phyloP scores from a whole-genome alignment of 23 red algal species.

The Cyanidioschyzon merolae region DNA sequence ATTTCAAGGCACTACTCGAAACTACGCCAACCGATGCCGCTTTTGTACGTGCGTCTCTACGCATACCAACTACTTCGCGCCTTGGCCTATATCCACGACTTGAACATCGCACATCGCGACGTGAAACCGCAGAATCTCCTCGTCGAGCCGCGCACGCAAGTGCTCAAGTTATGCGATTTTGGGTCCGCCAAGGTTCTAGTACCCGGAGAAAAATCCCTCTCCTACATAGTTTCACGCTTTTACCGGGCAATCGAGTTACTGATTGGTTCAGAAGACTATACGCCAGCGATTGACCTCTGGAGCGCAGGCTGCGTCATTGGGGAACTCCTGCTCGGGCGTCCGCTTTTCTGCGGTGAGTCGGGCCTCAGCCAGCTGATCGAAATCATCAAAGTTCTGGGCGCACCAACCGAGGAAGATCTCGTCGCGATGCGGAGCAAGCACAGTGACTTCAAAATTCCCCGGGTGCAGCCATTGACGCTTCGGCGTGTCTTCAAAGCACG shows the following conservation, averaged over 20 bases:
- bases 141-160: conserved; percentile 73
- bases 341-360: conserved; percentile 85
- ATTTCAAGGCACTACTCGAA: conserved; percentile 83
- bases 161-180: conserved; percentile 94
- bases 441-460: conserved; percentile 87
- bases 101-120: conserved; percentile 82
- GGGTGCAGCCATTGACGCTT: conserved; percentile 59
- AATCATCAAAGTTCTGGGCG: conserved; percentile 94
- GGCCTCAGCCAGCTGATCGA: conserved; percentile 87
- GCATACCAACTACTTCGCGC: conserved; percentile 89
- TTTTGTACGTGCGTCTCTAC: conserved; percentile 85
- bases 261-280: conserved; percentile 82
- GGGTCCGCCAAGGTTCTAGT: conserved; percentile 83
- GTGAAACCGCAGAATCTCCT: conserved; percentile 96
- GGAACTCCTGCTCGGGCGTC: conserved; percentile 79
- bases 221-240: conserved; percentile 93
- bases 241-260: conserved; percentile 88
- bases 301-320: conserved; percentile 93
- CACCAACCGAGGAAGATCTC: conserved; percentile 79
- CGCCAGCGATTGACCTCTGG: conserved; percentile 90
- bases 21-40: conserved; percentile 72
- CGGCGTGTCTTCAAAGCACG: conserved; percentile 58
- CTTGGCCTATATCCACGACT: conserved; percentile 73
- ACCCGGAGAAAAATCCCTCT: conserved; percentile 72
- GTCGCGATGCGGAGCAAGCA: conserved; percentile 81